Evolutionary conservation across 2,329 filamentous ascomycete species (phyloP).

Genomic region (Rachicladosporium sp.): DNA sequence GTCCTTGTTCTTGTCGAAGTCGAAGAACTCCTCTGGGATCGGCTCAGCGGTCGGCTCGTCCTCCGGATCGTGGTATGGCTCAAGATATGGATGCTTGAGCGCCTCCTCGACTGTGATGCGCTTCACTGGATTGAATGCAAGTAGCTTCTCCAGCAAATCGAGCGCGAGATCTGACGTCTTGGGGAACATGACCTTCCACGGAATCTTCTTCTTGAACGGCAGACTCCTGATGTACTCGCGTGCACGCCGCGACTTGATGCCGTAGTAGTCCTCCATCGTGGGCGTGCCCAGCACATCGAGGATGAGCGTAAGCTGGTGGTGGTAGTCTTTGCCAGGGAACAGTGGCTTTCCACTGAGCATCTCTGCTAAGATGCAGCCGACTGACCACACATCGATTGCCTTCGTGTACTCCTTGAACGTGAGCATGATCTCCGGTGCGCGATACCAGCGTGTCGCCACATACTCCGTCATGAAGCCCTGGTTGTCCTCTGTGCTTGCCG

Average conservation of each 20-base stretch:
- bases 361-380: slow-evolving; percentile 94
- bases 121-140: slow-evolving; percentile 98
- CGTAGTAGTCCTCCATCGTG: slow-evolving; percentile 99
- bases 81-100: slow-evolving; percentile 91
- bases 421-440: slow-evolving; percentile 98
- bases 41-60: slow-evolving; percentile 94
- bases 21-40: slow-evolving; percentile 98
- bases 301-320: slow-evolving; percentile 95
- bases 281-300: slow-evolving; percentile 94
- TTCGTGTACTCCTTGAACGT: slow-evolving; percentile 99
- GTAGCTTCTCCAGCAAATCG: slow-evolving; percentile 84
- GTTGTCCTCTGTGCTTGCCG: slow-evolving; percentile 95
- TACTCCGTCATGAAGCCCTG: slow-evolving; percentile 99
- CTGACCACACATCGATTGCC: slow-evolving; percentile 98
- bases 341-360: slow-evolving; percentile 98
- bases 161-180: slow-evolving; percentile 97
- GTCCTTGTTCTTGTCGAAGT: slow-evolving; percentile 99
- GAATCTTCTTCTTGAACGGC: slow-evolving; percentile 99
- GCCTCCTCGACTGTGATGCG: slow-evolving; percentile 96
- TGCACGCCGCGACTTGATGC: slow-evolving; percentile 95
- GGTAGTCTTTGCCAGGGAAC: slow-evolving; percentile 98
- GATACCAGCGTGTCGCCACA: slow-evolving; percentile 96
- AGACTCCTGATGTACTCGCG: slow-evolving; percentile 96
- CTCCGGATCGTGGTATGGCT: slow-evolving; percentile 97
- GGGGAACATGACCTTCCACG: slow-evolving; percentile 91